A percentile compares a stretch with the other conserved stretches of the same genome.
phyloP scores from a whole-genome alignment of 2,329 filamentous ascomycete genomes.

The Penicillium rolfsii region DNA sequence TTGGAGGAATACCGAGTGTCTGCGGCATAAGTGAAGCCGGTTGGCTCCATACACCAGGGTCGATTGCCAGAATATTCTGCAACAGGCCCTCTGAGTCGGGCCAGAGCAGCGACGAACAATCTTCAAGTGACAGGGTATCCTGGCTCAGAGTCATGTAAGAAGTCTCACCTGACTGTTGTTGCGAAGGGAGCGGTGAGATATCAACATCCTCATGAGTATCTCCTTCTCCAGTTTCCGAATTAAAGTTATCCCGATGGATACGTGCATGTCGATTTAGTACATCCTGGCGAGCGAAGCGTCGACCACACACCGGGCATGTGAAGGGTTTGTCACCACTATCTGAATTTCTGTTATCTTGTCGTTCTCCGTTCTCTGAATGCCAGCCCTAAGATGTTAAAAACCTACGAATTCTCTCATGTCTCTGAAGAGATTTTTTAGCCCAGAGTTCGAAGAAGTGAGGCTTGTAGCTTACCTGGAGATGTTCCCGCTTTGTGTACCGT shows the following conservation, averaged over 20 bases:
- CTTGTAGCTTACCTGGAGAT: slow-evolving; percentile 13
- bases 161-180: not conserved
- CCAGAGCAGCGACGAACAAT: slow-evolving; percentile 4
- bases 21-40: not conserved
- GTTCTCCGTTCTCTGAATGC: not conserved
- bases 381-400: not conserved
- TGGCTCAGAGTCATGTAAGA: not conserved
- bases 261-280: slow-evolving; percentile 1
- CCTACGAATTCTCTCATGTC: slow-evolving; percentile 2
- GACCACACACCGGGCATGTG: slow-evolving; percentile 1
- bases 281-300: slow-evolving; percentile 4
- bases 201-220: not conserved
- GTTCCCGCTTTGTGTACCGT: slow-evolving; percentile 17
- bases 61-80: slow-evolving; percentile 1
- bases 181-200: not conserved
- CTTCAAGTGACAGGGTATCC: not conserved
- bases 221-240: not conserved
- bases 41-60: not conserved
- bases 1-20: slow-evolving; percentile 1
- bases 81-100: slow-evolving; percentile 4
- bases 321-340: slow-evolving; percentile 5
- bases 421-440: not conserved
- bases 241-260: not conserved
- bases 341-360: not conserved
- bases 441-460: not conserved